Evolutionary conservation across 2,329 filamentous ascomycete species (phyloP).

Genomic region (Claviceps capensis): DNA sequence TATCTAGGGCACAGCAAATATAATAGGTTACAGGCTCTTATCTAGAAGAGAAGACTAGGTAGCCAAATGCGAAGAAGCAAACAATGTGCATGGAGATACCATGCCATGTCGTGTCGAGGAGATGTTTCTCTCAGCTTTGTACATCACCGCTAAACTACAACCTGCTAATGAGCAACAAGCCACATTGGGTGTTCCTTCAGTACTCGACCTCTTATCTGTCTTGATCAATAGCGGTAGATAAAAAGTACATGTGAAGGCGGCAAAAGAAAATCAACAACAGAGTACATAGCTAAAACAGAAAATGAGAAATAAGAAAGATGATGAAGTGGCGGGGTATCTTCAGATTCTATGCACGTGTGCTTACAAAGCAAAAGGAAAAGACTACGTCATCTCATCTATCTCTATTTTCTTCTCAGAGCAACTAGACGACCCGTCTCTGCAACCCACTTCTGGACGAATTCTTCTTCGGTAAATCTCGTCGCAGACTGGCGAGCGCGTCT

Average conservation of each 20-base stretch:
- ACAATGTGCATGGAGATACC: too few species aligned
- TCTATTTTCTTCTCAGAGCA: conserved; percentile 18
- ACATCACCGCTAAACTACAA: too few species aligned
- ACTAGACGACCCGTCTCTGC: conserved; percentile 62
- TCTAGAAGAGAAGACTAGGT: too few species aligned
- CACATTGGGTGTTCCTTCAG: too few species aligned
- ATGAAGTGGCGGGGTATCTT: conserved; percentile 20
- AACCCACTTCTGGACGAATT: conserved; percentile 71
- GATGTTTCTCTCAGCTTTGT: too few species aligned
- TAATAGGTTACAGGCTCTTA: too few species aligned
- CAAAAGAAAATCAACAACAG: not conserved
- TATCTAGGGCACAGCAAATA: too few species aligned
- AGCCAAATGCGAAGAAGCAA: too few species aligned
- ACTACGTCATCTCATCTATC: conserved; percentile 3
- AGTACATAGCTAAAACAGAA: not conserved
- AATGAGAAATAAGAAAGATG: not conserved
- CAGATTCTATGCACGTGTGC: conserved; percentile 15
- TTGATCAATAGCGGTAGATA: not conserved
- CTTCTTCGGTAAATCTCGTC: conserved; percentile 73
- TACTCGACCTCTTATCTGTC: too few species aligned
- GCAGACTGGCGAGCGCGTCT: conserved; percentile 64
- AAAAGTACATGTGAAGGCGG: not conserved
- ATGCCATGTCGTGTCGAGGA: too few species aligned
- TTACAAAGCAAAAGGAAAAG: conserved; percentile 4
- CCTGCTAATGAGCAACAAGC: not conserved